Conservation (phyloP, 1,284 basidiomycete species). For the Melampsora larici-populina region DNA sequence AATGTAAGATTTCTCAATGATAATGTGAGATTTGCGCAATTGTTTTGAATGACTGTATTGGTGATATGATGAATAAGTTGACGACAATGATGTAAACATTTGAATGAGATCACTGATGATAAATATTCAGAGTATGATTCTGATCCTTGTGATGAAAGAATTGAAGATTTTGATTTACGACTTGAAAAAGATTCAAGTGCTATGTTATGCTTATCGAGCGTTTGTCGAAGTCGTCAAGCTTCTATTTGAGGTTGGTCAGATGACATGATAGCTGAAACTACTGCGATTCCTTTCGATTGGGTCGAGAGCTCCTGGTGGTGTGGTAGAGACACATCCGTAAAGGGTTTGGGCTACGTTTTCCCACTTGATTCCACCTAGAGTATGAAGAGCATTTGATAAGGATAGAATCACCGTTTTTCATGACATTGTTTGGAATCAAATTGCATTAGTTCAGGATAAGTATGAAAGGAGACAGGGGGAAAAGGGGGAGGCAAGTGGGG, state of each 20-base stretch:
- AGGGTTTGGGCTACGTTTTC: constrained; percentile 28
- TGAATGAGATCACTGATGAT: constrained; percentile 43
- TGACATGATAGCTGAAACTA: constrained; percentile 82
- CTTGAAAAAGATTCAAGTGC: constrained; percentile 44
- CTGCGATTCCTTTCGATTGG: constrained; percentile 66
- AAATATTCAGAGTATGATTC: constrained; percentile 54
- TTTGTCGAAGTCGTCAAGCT: constrained; percentile 56
- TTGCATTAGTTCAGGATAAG: too few species aligned
- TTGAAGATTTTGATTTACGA: neutral
- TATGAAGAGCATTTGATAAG: too few species aligned
- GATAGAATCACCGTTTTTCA: too few species aligned
- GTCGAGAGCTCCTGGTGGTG: constrained; percentile 23
- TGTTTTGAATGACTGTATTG: constrained; percentile 81
- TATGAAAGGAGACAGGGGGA: too few species aligned
- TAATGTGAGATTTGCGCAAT: constrained; percentile 90
- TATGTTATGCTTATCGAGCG: constrained; percentile 53
- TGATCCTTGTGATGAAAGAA: constrained; percentile 40
- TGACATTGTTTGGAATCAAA: too few species aligned
- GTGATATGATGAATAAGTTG: constrained; percentile 76
- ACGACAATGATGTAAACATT: constrained; percentile 51
- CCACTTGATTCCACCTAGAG: constrained; percentile 41
- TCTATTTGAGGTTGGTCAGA: constrained; percentile 64
- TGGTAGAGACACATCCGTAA: constrained; percentile 10
- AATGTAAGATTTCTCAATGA: too few species aligned
- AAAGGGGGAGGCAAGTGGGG: too few species aligned